phyloP scores from a whole-genome alignment of 1,139 yeast species.

The Saccharomyces hybrid region DNA sequence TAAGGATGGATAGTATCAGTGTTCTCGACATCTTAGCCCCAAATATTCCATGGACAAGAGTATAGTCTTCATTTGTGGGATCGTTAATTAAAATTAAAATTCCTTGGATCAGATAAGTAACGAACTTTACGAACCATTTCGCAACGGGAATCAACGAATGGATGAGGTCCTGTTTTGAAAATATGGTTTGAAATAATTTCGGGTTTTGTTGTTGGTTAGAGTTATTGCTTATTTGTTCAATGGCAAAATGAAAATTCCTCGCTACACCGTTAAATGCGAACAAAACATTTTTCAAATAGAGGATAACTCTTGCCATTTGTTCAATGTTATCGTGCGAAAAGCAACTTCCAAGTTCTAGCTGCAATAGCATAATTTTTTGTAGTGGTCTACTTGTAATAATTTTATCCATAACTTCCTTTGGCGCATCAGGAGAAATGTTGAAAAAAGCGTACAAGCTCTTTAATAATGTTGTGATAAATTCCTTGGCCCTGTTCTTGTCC shows the following conservation, averaged over 20 bases:
- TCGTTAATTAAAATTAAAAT: constrained; percentile 25
- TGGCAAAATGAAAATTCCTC: constrained; percentile 31
- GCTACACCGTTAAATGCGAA: constrained; percentile 33
- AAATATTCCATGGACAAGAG: constrained; percentile 28
- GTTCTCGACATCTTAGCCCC: constrained; percentile 31
- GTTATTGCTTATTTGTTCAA: constrained; percentile 23
- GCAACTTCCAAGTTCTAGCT: constrained; percentile 29
- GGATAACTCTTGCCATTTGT: constrained; percentile 29
- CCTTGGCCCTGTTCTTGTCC: constrained; percentile 23
- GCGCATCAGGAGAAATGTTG: constrained; percentile 31
- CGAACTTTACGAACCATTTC: constrained; percentile 31
- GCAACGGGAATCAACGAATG: constrained; percentile 31
- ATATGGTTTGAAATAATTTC: constrained; percentile 30
- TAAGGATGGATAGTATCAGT: constrained; percentile 26
- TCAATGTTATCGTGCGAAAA: constrained; percentile 23
- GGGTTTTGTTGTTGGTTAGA: constrained; percentile 19
- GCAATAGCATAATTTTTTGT: constrained; percentile 30
- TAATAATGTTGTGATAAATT: constrained; percentile 26
- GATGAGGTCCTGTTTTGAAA: constrained; percentile 32
- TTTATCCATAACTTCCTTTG: constrained; percentile 31
- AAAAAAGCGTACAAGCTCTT: constrained; percentile 28
- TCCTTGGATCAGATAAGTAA: constrained; percentile 29
- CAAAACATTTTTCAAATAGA: constrained; percentile 29
- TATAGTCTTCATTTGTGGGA: constrained; percentile 17
- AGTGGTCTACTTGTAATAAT: constrained; percentile 32